Conservation (phyloP, 2,329 filamentous ascomycete species). For the Phyllosticta capitalensis region DNA sequence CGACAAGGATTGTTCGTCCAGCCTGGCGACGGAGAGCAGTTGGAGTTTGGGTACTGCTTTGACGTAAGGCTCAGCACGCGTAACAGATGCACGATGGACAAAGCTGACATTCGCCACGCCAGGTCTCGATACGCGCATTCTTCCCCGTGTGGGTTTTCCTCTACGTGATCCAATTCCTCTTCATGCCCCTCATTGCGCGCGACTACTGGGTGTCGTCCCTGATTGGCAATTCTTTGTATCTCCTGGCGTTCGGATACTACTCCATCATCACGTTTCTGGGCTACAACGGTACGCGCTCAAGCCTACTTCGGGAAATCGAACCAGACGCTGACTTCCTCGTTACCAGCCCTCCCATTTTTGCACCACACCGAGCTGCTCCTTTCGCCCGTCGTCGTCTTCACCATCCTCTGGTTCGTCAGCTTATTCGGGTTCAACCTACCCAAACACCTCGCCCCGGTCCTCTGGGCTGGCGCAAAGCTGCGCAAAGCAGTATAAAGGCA, state of each 20-base stretch:
- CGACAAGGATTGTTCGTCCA: constrained; percentile 51
- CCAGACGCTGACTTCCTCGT: not conserved
- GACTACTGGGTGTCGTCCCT: constrained; percentile 50
- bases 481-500: constrained; percentile 27
- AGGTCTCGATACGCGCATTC: constrained; percentile 57
- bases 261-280: constrained; percentile 60
- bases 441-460: constrained; percentile 40
- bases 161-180: constrained; percentile 57
- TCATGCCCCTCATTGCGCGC: constrained; percentile 51
- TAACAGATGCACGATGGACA: not conserved
- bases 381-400: constrained; percentile 50
- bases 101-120: not conserved
- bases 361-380: constrained; percentile 58
- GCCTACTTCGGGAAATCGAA: not conserved
- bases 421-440: constrained; percentile 44
- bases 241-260: constrained; percentile 57
- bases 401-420: constrained; percentile 48
- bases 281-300: constrained; percentile 44
- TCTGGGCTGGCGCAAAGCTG: constrained; percentile 40
- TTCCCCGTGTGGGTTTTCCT: constrained; percentile 59
- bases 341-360: constrained; percentile 51
- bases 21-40: constrained; percentile 45
- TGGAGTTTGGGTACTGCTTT: constrained; percentile 65
- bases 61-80: constrained; percentile 40
- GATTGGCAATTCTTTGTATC: constrained; percentile 56